phyloP scores from a whole-genome alignment of 257 asterid species.

The Rauvolfia tetraphylla region DNA sequence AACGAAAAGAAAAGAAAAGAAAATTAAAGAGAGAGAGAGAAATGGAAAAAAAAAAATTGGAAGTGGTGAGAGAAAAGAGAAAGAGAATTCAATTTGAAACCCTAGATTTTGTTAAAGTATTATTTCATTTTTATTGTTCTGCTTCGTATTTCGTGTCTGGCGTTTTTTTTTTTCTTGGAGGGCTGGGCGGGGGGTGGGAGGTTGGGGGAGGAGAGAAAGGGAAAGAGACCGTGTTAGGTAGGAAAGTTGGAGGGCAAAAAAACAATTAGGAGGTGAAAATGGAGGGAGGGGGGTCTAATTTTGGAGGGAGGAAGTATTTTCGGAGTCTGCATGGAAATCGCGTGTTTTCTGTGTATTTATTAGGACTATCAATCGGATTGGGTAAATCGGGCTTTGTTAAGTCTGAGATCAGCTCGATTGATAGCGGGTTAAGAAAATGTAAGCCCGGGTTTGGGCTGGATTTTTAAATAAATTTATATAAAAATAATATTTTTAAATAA shows the following conservation, averaged over 20 bases:
- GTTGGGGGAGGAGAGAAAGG: not conserved
- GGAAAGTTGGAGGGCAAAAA: not conserved
- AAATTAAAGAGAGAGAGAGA: constrained; percentile 26
- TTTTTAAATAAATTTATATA: too few species aligned
- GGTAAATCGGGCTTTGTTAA: too few species aligned
- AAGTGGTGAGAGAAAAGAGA: constrained; percentile 10
- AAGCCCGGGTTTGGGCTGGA: too few species aligned
- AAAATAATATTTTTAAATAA: too few species aligned
- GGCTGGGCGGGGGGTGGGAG: too few species aligned
- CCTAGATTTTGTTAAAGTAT: constrained; percentile 30
- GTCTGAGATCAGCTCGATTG: too few species aligned
- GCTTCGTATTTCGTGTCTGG: constrained; percentile 22
- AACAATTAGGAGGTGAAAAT: too few species aligned
- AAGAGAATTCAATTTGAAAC: constrained; percentile 31
- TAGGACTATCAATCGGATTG: too few species aligned
- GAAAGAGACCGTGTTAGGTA: constrained; percentile 1
- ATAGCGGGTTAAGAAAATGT: too few species aligned
- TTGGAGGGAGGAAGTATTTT: constrained; percentile 11
- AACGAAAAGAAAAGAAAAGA: constrained; percentile 15
- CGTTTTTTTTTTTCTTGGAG: too few species aligned
- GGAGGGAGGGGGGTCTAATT: not conserved
- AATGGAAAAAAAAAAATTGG: constrained; percentile 21
- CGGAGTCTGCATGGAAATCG: constrained; percentile 10
- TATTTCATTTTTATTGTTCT: constrained; percentile 3
- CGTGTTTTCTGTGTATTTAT: not conserved